These are phyloP conservation scores for Aspergillus egyptiacus DNA, from an alignment of 495 filamentous ascomycete species.

Conservation along the genomic window DNA sequence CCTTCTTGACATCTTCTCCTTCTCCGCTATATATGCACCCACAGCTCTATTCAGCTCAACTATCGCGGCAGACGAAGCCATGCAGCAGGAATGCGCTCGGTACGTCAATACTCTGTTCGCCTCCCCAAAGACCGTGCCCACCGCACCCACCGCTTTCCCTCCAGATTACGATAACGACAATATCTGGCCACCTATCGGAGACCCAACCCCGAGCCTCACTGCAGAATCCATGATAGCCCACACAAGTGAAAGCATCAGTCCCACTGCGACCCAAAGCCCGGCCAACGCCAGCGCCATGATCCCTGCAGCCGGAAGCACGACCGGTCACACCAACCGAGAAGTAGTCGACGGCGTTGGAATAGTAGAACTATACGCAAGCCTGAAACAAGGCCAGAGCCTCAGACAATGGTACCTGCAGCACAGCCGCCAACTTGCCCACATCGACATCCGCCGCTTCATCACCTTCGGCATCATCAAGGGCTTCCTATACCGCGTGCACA, in stretches of 20 bases:
- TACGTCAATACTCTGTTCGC: slow-evolving; percentile 60
- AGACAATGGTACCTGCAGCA: slow-evolving; percentile 76
- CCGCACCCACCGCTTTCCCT: slow-evolving; percentile 16
- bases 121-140: slow-evolving; percentile 20
- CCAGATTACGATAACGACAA: slow-evolving; percentile 34
- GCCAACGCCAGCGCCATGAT: slow-evolving; percentile 1
- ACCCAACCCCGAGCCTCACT: slow-evolving; percentile 8
- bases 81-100: slow-evolving; percentile 78
- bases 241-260: slow-evolving; percentile 12
- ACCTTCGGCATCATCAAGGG: slow-evolving; percentile 96
- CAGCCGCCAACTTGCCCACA: slow-evolving; percentile 55
- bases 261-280: slow-evolving; percentile 11
- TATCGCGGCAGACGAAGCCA: slow-evolving; percentile 56
- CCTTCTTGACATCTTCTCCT: slow-evolving; percentile 89
- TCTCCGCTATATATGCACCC: slow-evolving; percentile 80
- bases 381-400: slow-evolving; percentile 71
- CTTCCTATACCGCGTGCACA: slow-evolving; percentile 89
- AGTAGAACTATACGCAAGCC: slow-evolving; percentile 64
- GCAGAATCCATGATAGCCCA: slow-evolving; percentile 22
- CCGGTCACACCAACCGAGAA: slow-evolving; percentile 1
- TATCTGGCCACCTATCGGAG: slow-evolving; percentile 39
- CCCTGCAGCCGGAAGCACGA: slow-evolving; percentile 8
- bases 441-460: slow-evolving; percentile 86
- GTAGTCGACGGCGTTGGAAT: slow-evolving; percentile 39
- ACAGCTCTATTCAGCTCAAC: slow-evolving; percentile 71